Conservation (phyloP, 495 filamentous ascomycete species). For the Podospora pseudoanserina region DNA sequence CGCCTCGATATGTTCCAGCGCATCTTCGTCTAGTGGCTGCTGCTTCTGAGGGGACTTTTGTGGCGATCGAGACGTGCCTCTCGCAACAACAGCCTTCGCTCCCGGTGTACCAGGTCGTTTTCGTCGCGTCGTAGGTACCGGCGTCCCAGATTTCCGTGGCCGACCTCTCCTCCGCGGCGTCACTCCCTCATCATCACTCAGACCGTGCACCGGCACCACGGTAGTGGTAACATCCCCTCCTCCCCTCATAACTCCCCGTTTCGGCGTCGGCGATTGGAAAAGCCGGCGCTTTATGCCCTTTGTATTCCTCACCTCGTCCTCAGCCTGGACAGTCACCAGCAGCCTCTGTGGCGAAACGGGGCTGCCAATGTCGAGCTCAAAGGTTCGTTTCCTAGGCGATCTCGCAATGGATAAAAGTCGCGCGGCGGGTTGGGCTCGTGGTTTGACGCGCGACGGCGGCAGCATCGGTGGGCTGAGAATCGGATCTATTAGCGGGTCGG, state of each 20-base stretch:
- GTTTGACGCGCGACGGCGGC: constrained; percentile 26
- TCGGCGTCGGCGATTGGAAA: constrained; percentile 39
- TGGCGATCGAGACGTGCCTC: constrained; percentile 1
- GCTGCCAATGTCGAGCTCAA: constrained; percentile 52
- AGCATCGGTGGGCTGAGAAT: constrained; percentile 23
- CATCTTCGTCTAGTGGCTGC: constrained; percentile 21
- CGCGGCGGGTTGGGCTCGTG: constrained; percentile 29
- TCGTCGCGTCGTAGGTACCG: constrained; percentile 32
- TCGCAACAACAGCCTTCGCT: constrained; percentile 18
- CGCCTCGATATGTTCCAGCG: constrained; percentile 13
- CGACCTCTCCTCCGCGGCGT: constrained; percentile 41
- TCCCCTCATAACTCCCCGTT: constrained; percentile 13
- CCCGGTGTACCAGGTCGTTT: constrained; percentile 43
- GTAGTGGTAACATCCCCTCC: constrained; percentile 34
- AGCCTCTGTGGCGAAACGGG: constrained; percentile 48
- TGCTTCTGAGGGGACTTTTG: constrained; percentile 19
- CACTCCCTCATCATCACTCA: constrained; percentile 40
- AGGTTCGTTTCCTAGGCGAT: constrained; percentile 52
- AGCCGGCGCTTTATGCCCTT: constrained; percentile 33
- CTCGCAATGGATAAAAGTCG: constrained; percentile 29
- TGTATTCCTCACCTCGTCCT: constrained; percentile 31
- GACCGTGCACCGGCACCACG: constrained; percentile 49
- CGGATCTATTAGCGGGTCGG: constrained; percentile 45
- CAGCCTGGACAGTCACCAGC: constrained; percentile 52
- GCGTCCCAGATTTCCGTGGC: constrained; percentile 39